A percentile compares a stretch with the other conserved stretches of the same genome.
Conservation (phyloP, 2,329 filamentous ascomycete genomes). For the Chrysosporium queenslandicum region DNA sequence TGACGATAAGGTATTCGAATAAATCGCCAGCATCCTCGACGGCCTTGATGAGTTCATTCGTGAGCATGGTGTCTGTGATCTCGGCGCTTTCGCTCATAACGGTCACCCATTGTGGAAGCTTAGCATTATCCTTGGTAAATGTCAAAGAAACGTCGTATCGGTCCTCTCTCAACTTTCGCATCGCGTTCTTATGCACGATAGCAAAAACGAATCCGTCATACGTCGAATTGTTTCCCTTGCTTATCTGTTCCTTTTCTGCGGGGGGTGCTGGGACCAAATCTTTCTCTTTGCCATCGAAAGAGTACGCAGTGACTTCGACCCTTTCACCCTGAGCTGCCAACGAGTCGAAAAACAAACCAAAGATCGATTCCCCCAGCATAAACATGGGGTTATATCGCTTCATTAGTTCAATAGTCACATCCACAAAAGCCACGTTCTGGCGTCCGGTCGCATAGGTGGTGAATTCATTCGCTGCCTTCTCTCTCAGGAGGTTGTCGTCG, state of each 20-base stretch:
- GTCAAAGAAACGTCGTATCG: conserved; percentile 92
- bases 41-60: conserved; percentile 73
- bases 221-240: conserved; percentile 44
- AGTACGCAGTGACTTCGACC: conserved; percentile 67
- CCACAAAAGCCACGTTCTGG: conserved; percentile 84
- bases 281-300: conserved; percentile 86
- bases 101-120: conserved; percentile 80
- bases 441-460: conserved; percentile 80
- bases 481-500: conserved; percentile 53
- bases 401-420: conserved; percentile 68
- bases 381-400: conserved; percentile 78
- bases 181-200: conserved; percentile 85
- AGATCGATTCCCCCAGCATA: conserved; percentile 54
- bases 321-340: conserved; percentile 59
- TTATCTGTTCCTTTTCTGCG: conserved; percentile 53
- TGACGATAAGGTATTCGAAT: conserved; percentile 79
- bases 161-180: conserved; percentile 82
- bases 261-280: conserved; percentile 58
- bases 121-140: conserved; percentile 80
- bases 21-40: conserved; percentile 66
- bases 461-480: conserved; percentile 82
- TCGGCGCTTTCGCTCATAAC: conserved; percentile 97
- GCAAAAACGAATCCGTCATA: conserved; percentile 94
- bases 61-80: conserved; percentile 78
- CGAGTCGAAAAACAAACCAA: conserved; percentile 72